Base-by-base conservation (phyloP, 441 rosid genomes). In the Dalechampia spathulata region DNA sequence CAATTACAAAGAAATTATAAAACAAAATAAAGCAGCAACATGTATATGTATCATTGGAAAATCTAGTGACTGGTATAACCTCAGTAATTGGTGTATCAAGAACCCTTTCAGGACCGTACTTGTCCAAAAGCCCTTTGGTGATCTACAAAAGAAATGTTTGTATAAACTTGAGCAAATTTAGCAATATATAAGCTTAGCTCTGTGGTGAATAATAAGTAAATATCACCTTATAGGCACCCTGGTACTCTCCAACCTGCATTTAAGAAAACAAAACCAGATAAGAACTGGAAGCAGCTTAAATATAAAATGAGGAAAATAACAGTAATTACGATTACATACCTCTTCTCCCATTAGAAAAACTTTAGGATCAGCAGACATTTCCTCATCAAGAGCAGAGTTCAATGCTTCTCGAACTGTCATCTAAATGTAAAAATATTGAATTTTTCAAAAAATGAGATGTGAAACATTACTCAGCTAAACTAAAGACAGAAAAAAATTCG, bases 221-320 rank as follows among this genome's bases (percentile, higher is more conserved):
- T 46, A 78, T 76, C 59, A 92, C 98, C 98, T 92, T 92, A 78
- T 92, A 92, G 28, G 96, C 96, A 62, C 96, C 98, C 62, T 88
- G 91, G 69, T 88, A 91, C 76, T 91, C 96, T 43, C 96, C 98
- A 65, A 92, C 98, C 96, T 92, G 80, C 66, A 74, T 2, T 55
- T 14, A 13, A 63, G 20, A 34, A 41, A 56, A 11, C 70, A 25
- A 58, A 26, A 11, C 41, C 22, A 32, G 23, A 46, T 27, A 38
- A 42, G 61, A 56, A 12, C 17, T 45, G 3, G 17, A 43, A 40
- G 51, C 3, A 38, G 17, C 4, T 34, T 34, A 19, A 43, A 40
- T 14, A 12, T 8, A 2, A 63, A 7, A 7, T 5, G 17, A 55
- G 17, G 14, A 27, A 5, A 37, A 19, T 3, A 51, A 22, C 23